Base-by-base conservation (phyloP, 2,329 filamentous ascomycete species). In the Botrytis galanthina region DNA sequence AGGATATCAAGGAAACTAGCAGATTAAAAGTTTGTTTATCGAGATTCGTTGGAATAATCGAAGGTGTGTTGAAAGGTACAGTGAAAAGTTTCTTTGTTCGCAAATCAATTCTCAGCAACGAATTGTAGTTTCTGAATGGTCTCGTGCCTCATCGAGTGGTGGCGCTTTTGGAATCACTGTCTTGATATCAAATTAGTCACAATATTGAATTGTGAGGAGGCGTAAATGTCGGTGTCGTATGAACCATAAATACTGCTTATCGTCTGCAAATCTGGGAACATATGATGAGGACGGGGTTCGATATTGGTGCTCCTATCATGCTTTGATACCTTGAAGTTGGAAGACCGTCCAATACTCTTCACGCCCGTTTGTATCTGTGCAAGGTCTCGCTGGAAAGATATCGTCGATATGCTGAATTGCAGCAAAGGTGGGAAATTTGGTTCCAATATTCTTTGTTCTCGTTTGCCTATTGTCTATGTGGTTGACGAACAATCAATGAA, bases 71-170 rank as follows among this genome's bases (percentile, higher is more conserved):
- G 22, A 67, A 22, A 14, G 44, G 44, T n/a, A 14, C 44, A 51
- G 35, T 54, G 26, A 22, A 20, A 16, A 68, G 26, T 54, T 68
- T 68, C 64, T 68, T 68, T 68, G 64, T 68, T 51, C 35, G 22
- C 46, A 29, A 39, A 67, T 39, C 39, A 39, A 35, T 68, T 54
- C 35, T 54, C 64, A 39, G 7, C 26, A 20, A 67, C 16, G 26
- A 67, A 54, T 66, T 68, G 46, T 39, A 42, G 51, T 54, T 14
- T 32, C 8, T 54, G 64, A 29, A 42, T 68, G 37, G 64, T 68
- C 64, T 68, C 46, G 64, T 68, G 64, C 32, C 32, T 29, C 46
- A 54, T 54, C 35, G 14, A 68, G 32, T 67, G 46, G 63, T 48
- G 63, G 63, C 63, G 63, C 63, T 37, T 35, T 10, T 37, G 20